A percentile compares a stretch with the other conserved stretches of the same genome.
phyloP scores from a whole-genome alignment of 2,329 filamentous ascomycete species.

The Macrophomina phaseolina region DNA sequence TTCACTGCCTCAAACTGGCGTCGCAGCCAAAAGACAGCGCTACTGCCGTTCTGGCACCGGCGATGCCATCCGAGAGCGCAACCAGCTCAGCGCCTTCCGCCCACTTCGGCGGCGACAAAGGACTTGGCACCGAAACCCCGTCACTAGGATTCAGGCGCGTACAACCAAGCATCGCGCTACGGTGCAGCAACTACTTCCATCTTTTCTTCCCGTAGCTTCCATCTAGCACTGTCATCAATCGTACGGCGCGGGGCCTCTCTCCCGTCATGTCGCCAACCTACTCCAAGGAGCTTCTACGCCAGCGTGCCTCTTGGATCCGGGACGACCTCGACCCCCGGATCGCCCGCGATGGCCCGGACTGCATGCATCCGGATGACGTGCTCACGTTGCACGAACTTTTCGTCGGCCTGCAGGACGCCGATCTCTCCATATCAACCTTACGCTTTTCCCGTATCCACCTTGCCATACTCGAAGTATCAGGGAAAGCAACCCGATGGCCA shows the following conservation, averaged over 20 bases:
- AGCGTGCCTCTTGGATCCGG: constrained; percentile 52
- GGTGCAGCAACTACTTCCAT: neutral
- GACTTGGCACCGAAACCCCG: constrained; percentile 13
- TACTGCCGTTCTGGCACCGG: neutral
- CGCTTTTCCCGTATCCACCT: constrained; percentile 54
- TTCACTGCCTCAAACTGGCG: neutral
- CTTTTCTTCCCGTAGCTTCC: neutral
- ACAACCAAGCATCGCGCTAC: neutral
- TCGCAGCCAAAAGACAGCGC: neutral
- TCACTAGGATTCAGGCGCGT: constrained; percentile 1
- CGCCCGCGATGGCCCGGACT: constrained; percentile 52
- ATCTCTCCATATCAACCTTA: constrained; percentile 43
- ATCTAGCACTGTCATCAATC: neutral
- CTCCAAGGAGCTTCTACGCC: constrained; percentile 36
- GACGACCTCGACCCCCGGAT: constrained; percentile 54
- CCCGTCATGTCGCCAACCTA: constrained; percentile 8
- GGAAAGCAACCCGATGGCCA: constrained; percentile 56
- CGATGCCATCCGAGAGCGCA: neutral
- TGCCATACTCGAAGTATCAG: constrained; percentile 50
- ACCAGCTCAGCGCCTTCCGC: neutral
- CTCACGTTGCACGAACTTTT: constrained; percentile 52
- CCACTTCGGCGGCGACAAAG: constrained; percentile 23
- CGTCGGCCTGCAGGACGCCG: constrained; percentile 24
- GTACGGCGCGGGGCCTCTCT: neutral
- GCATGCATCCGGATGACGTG: constrained; percentile 51